A percentile compares a stretch with the other conserved stretches of the same genome.
phyloP scores from a whole-genome alignment of 2,329 filamentous ascomycete species.

The Penicillium sp. region DNA sequence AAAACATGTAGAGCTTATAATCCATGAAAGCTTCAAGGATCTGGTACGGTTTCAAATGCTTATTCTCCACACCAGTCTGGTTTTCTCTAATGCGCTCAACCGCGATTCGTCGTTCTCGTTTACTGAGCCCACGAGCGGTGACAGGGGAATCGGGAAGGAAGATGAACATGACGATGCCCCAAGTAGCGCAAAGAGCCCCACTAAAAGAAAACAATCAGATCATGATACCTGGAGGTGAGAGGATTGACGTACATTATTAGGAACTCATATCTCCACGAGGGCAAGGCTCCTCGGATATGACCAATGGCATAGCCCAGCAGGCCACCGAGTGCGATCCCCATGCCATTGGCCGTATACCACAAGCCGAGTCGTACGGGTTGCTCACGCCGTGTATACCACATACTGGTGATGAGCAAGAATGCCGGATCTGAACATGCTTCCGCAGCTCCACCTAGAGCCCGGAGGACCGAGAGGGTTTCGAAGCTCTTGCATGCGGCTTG shows the following conservation, averaged over 20 bases:
- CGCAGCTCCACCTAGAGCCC: constrained; percentile 57
- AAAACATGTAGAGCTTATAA: constrained; percentile 61
- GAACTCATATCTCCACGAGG: constrained; percentile 68
- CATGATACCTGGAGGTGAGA: rapidly evolving
- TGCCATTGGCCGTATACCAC: constrained; percentile 61
- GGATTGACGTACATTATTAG: constrained; percentile 53
- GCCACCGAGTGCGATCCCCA: constrained; percentile 60
- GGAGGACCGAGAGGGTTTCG: constrained; percentile 54
- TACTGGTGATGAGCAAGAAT: constrained; percentile 64
- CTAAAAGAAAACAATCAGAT: constrained; percentile 17
- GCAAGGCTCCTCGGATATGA: constrained; percentile 56
- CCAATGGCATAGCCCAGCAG: constrained; percentile 61
- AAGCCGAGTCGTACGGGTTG: constrained; percentile 61
- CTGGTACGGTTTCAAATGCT: constrained; percentile 55
- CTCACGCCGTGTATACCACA: constrained; percentile 65
- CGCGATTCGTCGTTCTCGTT: constrained; percentile 5
- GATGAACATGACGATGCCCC: constrained; percentile 59
- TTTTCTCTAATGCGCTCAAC: constrained; percentile 12
- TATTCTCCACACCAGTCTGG: constrained; percentile 46
- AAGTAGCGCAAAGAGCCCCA: constrained; percentile 56
- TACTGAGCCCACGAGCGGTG: neutral
- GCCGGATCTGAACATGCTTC: constrained; percentile 58
- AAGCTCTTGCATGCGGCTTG: constrained; percentile 58
- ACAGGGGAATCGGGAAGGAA: constrained; percentile 14
- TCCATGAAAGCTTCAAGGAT: constrained; percentile 58